Evolutionary conservation across 768 basidiomycete species (phyloP), one percentile per base, ranked within the genome.

Genomic region (Psilocybe cyanescens): DNA sequence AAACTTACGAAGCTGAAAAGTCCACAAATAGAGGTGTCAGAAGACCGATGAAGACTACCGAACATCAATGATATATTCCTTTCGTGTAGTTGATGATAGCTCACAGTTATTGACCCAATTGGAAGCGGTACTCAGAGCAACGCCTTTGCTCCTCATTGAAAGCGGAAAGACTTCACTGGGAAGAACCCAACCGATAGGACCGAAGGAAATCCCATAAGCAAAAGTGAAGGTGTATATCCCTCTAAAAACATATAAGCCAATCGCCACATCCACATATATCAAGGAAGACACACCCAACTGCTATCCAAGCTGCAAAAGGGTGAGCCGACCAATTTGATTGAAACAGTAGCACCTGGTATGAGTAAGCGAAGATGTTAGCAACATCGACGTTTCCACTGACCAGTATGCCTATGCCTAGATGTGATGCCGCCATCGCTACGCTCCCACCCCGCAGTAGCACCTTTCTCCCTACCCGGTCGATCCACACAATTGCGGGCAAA

Each of bases 61-160:
- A 14, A 7, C 14, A 29, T 30, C 28, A 16, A 51, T 58, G n/a
- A 62, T 24, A 11, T 29, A 4, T 45, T 3, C 14, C 28, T 7
- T 28, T 33, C 51, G 5, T 6, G 8, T 12, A n/a, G n/a, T 24
- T n/a, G 35, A 19, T 19, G 16, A 16, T 33, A 52, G 39, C 81
- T 1, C 53, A 88, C 89, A 94, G 60, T 94, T 94, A 68, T 94
- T 94, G 28, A 84, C 67, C 92, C 92, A 94, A 65, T 91, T 92
- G n/a, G 89, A 91, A 2, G 91, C 89, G 1, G 93, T 94, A 17
- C 91, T 87, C 19, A 96, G 68, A 24, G 92, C 86, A 4, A 95
- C 93, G 51, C 94, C 94, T 69, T 88, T 88, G 65, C 90, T 89
- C 63, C 93, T 81, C 75, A 91, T 81, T 2, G 90, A 89, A 0